Conservation (phyloP, 2,329 filamentous ascomycete species). For the Zymoseptoria pseudotritici region DNA sequence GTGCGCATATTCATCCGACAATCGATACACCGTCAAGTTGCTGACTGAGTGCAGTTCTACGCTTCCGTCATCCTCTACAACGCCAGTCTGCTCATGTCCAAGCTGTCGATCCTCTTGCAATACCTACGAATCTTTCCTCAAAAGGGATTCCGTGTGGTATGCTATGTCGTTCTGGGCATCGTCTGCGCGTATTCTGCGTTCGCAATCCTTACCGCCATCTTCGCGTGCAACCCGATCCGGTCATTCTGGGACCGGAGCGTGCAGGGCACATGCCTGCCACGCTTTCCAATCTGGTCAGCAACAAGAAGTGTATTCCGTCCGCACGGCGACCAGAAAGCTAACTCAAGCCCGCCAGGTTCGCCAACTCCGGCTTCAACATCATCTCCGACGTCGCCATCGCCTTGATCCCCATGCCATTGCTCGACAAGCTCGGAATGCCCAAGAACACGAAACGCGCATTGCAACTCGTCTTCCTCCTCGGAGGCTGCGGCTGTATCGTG, state of each 20-base stretch:
- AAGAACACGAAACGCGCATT: slow-evolving; percentile 28
- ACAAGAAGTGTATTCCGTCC: background rate
- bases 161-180: slow-evolving; percentile 25
- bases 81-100: slow-evolving; percentile 31
- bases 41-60: slow-evolving; percentile 10
- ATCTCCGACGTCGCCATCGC: slow-evolving; percentile 31
- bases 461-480: slow-evolving; percentile 30
- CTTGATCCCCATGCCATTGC: slow-evolving; percentile 28
- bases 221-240: slow-evolving; percentile 37
- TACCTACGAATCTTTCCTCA: slow-evolving; percentile 43
- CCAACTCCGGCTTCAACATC: slow-evolving; percentile 31
- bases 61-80: slow-evolving; percentile 3
- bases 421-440: slow-evolving; percentile 30
- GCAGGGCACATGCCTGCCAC: slow-evolving; percentile 32
- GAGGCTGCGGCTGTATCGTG: slow-evolving; percentile 28
- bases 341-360: slow-evolving; percentile 23
- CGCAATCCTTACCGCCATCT: slow-evolving; percentile 31
- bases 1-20: background rate
- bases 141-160: slow-evolving; percentile 28
- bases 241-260: slow-evolving; percentile 35
- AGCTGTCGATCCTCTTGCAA: slow-evolving; percentile 39
- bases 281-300: slow-evolving; percentile 35
- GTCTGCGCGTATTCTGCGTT: slow-evolving; percentile 29
- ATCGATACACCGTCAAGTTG: background rate
- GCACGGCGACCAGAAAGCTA: background rate